Evolutionary conservation across 2,329 filamentous ascomycete genomes (phyloP).

Genomic region (Ophiostoma quercus): DNA sequence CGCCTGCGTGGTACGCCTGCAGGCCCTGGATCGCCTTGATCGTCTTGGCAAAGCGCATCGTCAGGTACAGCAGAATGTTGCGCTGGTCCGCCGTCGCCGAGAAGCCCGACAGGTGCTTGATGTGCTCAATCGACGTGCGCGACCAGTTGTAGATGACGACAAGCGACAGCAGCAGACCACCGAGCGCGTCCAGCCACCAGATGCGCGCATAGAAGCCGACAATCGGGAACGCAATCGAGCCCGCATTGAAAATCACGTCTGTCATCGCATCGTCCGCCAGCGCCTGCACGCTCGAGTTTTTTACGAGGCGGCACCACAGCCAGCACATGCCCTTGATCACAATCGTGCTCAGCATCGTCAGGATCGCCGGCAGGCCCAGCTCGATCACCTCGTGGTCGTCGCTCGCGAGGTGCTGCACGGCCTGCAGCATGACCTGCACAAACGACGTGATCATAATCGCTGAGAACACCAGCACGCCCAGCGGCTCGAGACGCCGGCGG

Average conservation of each 20-base stretch:
- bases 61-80: constrained; percentile 80
- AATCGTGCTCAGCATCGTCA: constrained; percentile 76
- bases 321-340: constrained; percentile 77
- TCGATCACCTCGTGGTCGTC: constrained; percentile 64
- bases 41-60: constrained; percentile 86
- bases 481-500: constrained; percentile 66
- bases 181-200: constrained; percentile 80
- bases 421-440: constrained; percentile 69
- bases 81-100: constrained; percentile 74
- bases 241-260: constrained; percentile 82
- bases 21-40: constrained; percentile 82
- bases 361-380: constrained; percentile 65
- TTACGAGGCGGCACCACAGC: constrained; percentile 82
- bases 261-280: constrained; percentile 42
- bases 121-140: constrained; percentile 66
- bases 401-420: constrained; percentile 57
- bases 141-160: constrained; percentile 79
- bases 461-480: constrained; percentile 76
- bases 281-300: constrained; percentile 79
- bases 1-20: constrained; percentile 78
- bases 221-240: constrained; percentile 82
- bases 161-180: constrained; percentile 70
- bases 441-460: constrained; percentile 85
- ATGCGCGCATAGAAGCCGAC: constrained; percentile 67
- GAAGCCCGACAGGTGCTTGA: constrained; percentile 73